Evolutionary conservation across 805 yeast genomes (phyloP).

Genomic region (Schizosaccharomyces pombe): ASM294v3 CU329670.1:906001-906500

Average conservation of each 20-base stretch:
- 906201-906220: not conserved
- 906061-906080: constrained; percentile 64
- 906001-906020: not conserved
- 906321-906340: not conserved
- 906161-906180: no score
- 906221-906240: not conserved
- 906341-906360: not conserved
- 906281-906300: not conserved
- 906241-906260: not conserved
- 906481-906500: no score
- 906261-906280: not conserved
- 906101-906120: constrained; percentile 76
- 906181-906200: no score
- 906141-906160: no score
- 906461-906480: no score
- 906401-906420: no score
- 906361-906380: no score
- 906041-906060: constrained; percentile 93
- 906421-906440: no score
- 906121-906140: constrained; percentile 77
- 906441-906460: no score
- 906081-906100: constrained; percentile 68
- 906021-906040: constrained; percentile 32
- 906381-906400: no score
- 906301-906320: not conserved